A percentile compares a stretch with the other conserved stretches of the same genome.
Conservation (phyloP, 169 alveolate genomes). For the Babesia microti region DNA sequence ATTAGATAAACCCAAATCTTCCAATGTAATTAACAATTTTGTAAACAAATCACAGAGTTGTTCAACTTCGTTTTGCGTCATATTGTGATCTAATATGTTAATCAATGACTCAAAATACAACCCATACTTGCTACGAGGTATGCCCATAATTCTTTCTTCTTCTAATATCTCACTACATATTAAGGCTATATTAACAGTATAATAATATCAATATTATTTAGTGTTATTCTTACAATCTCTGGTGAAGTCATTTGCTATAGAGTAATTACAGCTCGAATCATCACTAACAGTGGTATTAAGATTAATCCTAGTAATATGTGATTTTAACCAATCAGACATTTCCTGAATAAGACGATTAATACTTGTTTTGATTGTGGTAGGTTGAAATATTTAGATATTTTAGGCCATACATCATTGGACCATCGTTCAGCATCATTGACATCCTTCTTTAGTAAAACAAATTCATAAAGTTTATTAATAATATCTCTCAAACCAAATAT, state of each 20-base stretch:
- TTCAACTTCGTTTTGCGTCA: too few species aligned
- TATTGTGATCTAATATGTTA: too few species aligned
- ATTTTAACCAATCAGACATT: background rate
- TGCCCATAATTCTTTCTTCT: too few species aligned
- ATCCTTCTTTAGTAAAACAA: conserved; percentile 24
- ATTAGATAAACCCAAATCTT: too few species aligned
- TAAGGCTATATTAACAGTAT: conserved; percentile 20
- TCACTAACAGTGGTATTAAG: background rate
- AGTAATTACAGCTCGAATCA: too few species aligned
- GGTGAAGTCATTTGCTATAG: too few species aligned
- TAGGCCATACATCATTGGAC: conserved; percentile 26
- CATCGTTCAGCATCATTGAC: conserved; percentile 25
- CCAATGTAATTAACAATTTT: too few species aligned
- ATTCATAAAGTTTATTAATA: conserved; percentile 3
- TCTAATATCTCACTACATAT: conserved; percentile 23
- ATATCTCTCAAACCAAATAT: background rate
- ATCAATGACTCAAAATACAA: too few species aligned
- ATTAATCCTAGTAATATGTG: conserved; percentile 1
- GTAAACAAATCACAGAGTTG: too few species aligned
- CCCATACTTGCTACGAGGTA: too few species aligned
- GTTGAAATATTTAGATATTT: conserved; percentile 7
- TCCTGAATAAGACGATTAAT: background rate
- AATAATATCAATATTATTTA: too few species aligned
- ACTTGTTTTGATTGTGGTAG: conserved; percentile 2
- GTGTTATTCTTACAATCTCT: too few species aligned